phyloP scores from a whole-genome alignment of 257 asterid genomes.

The Plantago major region DNA sequence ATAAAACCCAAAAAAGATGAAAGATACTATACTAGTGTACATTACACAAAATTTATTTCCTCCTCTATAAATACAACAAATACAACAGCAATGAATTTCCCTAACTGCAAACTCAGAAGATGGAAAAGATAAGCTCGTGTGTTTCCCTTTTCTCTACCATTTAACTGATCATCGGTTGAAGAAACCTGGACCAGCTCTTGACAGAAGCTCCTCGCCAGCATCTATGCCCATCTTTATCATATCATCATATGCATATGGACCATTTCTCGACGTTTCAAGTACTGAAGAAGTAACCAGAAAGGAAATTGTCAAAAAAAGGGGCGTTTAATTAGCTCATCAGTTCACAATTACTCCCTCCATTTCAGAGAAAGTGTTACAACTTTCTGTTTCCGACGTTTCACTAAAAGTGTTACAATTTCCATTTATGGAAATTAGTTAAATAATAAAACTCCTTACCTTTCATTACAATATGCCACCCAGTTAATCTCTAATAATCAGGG shows the following conservation, averaged over 20 bases:
- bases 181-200: constrained; percentile 79
- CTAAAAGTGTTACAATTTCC: too few relatives aligned
- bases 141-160: not conserved
- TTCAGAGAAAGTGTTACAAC: too few relatives aligned
- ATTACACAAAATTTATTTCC: not conserved
- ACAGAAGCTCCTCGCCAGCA: constrained; percentile 91
- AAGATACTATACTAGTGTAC: not conserved
- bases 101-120: not conserved
- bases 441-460: too few relatives aligned
- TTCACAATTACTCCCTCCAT: too few relatives aligned
- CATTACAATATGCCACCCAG: too few relatives aligned
- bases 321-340: too few relatives aligned
- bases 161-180: constrained; percentile 32
- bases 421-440: too few relatives aligned
- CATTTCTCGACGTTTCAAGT: constrained; percentile 78
- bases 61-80: not conserved
- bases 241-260: constrained; percentile 56
- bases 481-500: too few relatives aligned
- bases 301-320: not conserved
- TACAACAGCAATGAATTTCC: not conserved
- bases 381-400: too few relatives aligned
- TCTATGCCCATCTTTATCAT: constrained; percentile 82
- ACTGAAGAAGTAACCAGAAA: constrained; percentile 33
- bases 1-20: not conserved
- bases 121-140: not conserved